Conservation (phyloP, 1,284 basidiomycete genomes). For the Ustilago vetiveriae region DNA sequence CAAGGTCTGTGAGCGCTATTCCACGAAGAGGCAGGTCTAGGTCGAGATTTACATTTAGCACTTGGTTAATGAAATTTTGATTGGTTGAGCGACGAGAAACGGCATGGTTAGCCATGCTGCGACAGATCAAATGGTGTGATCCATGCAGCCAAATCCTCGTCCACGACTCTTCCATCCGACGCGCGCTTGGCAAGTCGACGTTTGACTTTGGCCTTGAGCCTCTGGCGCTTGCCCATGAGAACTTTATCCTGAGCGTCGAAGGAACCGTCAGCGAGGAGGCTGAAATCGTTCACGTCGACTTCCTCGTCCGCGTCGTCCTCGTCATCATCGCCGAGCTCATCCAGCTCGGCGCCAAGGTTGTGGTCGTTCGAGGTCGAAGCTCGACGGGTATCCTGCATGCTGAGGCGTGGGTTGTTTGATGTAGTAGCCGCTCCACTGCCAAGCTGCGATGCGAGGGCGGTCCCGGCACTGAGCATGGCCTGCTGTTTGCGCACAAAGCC, state of each 20-base stretch:
- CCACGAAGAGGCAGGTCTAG: not conserved
- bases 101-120: constrained; percentile 30
- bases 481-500: constrained; percentile 47
- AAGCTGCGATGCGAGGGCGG: constrained; percentile 11
- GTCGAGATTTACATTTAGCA: no score
- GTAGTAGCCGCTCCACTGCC: constrained; percentile 7
- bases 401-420: constrained; percentile 7
- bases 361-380: constrained; percentile 8
- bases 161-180: constrained; percentile 47
- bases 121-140: constrained; percentile 56
- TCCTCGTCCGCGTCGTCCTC: constrained; percentile 23
- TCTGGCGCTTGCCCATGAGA: constrained; percentile 42
- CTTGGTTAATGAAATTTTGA: no score
- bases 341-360: not conserved
- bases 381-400: constrained; percentile 12
- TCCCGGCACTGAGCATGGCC: constrained; percentile 18
- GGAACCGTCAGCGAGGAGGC: constrained; percentile 28
- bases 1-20: no score
- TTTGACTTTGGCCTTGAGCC: constrained; percentile 50
- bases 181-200: constrained; percentile 46
- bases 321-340: constrained; percentile 13
- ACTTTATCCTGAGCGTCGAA: constrained; percentile 41
- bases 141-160: constrained; percentile 54
- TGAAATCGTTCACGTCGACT: constrained; percentile 36
- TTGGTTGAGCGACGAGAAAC: not conserved